Evolutionary conservation across 805 yeast species (phyloP), one percentile per base, ranked within the genome.

Genomic region (Cyberlindnera samutprakarnensis): DNA sequence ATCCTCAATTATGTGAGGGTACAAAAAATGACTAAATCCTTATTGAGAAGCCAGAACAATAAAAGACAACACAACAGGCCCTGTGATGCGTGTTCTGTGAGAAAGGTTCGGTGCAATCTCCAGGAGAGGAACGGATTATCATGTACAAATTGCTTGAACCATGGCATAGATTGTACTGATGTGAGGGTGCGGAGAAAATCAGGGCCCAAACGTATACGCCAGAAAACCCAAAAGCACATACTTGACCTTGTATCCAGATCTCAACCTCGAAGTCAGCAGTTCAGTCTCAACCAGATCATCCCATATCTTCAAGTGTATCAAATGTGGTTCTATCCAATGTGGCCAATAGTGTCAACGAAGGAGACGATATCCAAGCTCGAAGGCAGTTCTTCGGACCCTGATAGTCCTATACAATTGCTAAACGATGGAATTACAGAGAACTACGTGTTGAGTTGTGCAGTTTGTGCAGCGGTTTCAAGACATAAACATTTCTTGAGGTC

Each of bases 41-140:
- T n/a, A n/a, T n/a, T n/a, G n/a, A n/a, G n/a, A n/a, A n/a, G n/a
- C n/a, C n/a, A n/a, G n/a, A n/a, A n/a, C n/a, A n/a, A n/a, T n/a
- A n/a, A n/a, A n/a, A n/a, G n/a, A n/a, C n/a, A n/a, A n/a, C n/a
- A n/a, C n/a, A n/a, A n/a, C n/a, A n/a, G 52, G 4, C 52, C 52
- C 3, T 47, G 52, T 28, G 52, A 47, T 17, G 52, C 49, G 11
- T 47, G 52, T 38, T 49, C 52, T 7, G 46, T 47, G 3, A 42
- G 52, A 31, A 38, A 51, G 17, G 50, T 47, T 20, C 38, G 47
- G 8, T 47, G 52, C 27, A 49, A 47, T 28, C n/a, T 41, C 4
- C 40, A 37, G 17, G 12, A 27, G 11, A 32, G 37, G 8, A 25
- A 27, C 18, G 14, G 42, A 4, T 33, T 36, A 4, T 17, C 35